Percentiles rank a stretch among this genome's conserved stretches.
phyloP scores from a whole-genome alignment of 83 land plant species.

The Picea mariana region DNA sequence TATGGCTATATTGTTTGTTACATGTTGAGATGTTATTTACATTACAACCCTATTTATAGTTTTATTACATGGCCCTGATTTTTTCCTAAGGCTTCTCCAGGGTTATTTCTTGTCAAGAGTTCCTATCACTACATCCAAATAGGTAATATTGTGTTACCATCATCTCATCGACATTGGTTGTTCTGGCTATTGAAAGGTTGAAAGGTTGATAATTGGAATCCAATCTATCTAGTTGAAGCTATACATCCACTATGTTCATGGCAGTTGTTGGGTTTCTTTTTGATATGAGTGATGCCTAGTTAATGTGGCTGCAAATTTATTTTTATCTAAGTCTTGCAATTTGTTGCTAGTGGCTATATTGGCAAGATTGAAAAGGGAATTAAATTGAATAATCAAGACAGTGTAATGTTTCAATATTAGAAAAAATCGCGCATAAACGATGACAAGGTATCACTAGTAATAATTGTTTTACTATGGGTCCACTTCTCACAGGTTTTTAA shows the following conservation, averaged over 20 bases:
- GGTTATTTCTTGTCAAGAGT: slow-evolving; percentile 9
- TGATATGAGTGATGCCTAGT: slow-evolving; percentile 1
- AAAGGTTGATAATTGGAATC: slow-evolving; percentile 9
- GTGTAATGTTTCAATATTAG: no score
- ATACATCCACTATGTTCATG: slow-evolving; percentile 8
- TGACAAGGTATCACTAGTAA: no score
- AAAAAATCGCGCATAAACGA: no score
- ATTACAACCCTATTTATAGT: neutral
- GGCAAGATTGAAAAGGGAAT: neutral
- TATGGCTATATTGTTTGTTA: neutral
- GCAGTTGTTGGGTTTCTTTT: slow-evolving; percentile 10
- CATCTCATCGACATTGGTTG: neutral
- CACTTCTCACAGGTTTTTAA: no score
- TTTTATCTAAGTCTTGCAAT: neutral
- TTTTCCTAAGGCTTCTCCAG: slow-evolving; percentile 11
- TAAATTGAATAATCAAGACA: no score
- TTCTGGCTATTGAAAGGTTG: neutral
- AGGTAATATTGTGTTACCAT: slow-evolving; percentile 8
- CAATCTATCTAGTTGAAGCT: neutral
- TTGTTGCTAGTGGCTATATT: slow-evolving; percentile 4
- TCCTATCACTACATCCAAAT: neutral
- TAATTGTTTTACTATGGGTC: no score
- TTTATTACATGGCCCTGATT: slow-evolving; percentile 7
- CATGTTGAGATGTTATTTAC: neutral
- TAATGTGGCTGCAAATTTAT: slow-evolving; percentile 1